Evolutionary conservation across 1,284 basidiomycete species (phyloP), one percentile per base, ranked within the genome.

Genomic region (Ceratobasidium sp.): DNA sequence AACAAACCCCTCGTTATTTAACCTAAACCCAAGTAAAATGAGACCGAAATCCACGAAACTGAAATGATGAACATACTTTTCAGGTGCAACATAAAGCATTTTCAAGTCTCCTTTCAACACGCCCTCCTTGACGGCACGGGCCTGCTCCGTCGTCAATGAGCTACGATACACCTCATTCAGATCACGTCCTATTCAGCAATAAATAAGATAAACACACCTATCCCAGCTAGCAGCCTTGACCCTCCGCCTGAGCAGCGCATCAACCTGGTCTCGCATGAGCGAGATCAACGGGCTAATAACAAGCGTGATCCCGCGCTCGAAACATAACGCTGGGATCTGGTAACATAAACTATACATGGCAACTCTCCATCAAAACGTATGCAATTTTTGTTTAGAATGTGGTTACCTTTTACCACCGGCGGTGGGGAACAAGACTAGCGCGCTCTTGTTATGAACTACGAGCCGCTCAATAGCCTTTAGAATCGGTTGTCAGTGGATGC

Each of bases 231-330:
- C 76, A 13, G 78, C 78, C 39, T 76, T 68, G 51, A 79, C 73
- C 10, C 61, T 75, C 49, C 67, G 60, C 8, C 56, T 53, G 13
- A 71, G 45, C 13, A 79, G 67, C 10, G 73, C 58, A 37, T 79
- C 78, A 17, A 79, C 78, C 51, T 79, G 78, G 51, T 79, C 78
- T 60, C 78, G 78, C 78, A 79, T 79, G 23, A 79, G 77, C 31
- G 78, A 75, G 10, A 79, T 73, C 17, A 79, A 75, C 23, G 78
- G 78, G 65, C 78, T 78, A 53, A 79, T 76, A 20, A 79, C 77
- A 1, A 79, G 65, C n/a, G 78, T 79, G 35, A 79, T 66, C 8
- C 78, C 78, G 31, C 39, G 39, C 31, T 75, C 60, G 39, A 79
- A 76, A 74, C 78, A 79, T 13, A 79, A 35, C 23, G 74, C 78